Conservation (phyloP, 768 basidiomycete genomes). For the Russula emetica region DNA sequence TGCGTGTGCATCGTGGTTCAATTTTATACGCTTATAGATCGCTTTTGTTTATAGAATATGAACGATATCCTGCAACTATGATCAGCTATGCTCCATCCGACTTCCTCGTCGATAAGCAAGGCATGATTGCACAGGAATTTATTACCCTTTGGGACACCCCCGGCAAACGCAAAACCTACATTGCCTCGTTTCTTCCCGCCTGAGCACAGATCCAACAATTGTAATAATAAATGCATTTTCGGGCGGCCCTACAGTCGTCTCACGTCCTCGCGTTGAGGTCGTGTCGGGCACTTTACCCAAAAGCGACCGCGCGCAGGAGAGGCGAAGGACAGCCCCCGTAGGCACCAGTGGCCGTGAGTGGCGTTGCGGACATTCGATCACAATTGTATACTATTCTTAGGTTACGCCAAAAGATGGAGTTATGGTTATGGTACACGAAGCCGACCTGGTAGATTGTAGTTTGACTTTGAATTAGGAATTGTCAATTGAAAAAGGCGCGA, state of each 20-base stretch:
- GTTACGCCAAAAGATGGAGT: no score
- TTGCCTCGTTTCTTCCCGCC: not conserved
- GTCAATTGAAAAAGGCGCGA: no score
- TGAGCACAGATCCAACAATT: not conserved
- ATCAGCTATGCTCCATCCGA: not conserved
- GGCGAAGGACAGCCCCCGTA: not conserved
- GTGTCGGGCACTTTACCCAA: not conserved
- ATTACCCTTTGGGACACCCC: not conserved
- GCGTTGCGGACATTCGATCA: no score
- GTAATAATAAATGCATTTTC: not conserved
- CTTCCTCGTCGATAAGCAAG: not conserved
- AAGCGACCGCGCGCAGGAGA: not conserved
- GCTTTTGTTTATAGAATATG: slow-evolving; percentile 5
- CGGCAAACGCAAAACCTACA: not conserved
- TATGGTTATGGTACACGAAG: no score
- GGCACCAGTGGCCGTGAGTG: not conserved
- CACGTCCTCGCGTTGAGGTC: not conserved
- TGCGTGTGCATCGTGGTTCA: not conserved
- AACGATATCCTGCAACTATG: slow-evolving; percentile 4
- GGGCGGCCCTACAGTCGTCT: not conserved
- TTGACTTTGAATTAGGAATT: no score
- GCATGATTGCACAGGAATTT: not conserved
- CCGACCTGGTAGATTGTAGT: no score
- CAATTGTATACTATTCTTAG: no score
- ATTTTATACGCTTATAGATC: not conserved